A percentile compares a stretch with the other conserved stretches of the same genome.
These are phyloP conservation scores for Xanthoceras sorbifolium DNA, from an alignment of 345 rosid species.

Conservation along the genomic window DNA sequence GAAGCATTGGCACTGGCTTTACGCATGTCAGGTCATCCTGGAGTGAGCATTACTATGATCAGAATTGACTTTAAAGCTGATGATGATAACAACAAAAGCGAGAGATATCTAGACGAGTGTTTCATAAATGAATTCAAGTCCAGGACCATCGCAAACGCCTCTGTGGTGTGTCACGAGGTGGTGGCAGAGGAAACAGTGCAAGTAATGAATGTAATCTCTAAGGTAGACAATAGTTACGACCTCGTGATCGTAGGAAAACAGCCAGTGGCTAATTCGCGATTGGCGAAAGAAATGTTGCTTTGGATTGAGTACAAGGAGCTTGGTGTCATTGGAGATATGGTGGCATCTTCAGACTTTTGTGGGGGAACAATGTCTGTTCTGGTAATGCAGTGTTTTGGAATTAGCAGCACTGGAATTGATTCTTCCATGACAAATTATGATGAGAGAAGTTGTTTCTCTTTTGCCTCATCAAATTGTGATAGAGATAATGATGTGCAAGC, in stretches of 20 bases:
- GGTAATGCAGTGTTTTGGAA: conserved; percentile 29
- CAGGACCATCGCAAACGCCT: background rate
- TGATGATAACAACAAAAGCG: background rate
- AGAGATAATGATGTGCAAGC: background rate
- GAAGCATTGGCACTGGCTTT: conserved; percentile 35
- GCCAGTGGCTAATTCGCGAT: background rate
- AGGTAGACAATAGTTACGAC: conserved; percentile 19
- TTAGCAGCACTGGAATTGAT: background rate
- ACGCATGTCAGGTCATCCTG: conserved; percentile 29
- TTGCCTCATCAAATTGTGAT: background rate
- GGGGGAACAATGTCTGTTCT: conserved; percentile 29
- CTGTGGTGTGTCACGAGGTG: background rate
- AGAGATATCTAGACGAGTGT: conserved; percentile 21
- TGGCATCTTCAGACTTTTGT: conserved; percentile 33
- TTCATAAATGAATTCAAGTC: conserved; percentile 19
- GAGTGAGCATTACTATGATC: conserved; percentile 17
- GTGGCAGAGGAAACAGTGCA: background rate
- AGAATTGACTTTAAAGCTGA: background rate
- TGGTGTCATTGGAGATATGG: conserved; percentile 38
- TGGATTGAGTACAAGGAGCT: conserved; percentile 42
- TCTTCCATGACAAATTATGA: too few species aligned
- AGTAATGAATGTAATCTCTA: conserved; percentile 17
- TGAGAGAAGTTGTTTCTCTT: background rate
- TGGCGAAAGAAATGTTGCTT: conserved; percentile 24
- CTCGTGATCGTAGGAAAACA: conserved; percentile 34